Conservation (phyloP, 148 eudicot species). For the Chenopodium album region DNA sequence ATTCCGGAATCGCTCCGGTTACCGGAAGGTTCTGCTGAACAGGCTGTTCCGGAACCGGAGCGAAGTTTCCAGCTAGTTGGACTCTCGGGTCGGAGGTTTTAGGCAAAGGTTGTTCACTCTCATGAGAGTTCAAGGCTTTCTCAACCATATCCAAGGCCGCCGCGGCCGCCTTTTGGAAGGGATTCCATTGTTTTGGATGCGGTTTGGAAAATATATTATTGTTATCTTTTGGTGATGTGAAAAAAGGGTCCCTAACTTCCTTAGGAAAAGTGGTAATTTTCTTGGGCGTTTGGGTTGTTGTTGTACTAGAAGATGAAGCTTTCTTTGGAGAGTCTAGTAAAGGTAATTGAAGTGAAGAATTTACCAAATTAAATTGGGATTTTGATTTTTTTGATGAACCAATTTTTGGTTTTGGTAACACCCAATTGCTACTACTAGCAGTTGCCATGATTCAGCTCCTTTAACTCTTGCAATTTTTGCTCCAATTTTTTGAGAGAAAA, state of each 20-base stretch:
- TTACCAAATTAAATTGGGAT: background rate
- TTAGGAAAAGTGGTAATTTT: background rate
- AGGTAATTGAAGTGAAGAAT: conserved; percentile 23
- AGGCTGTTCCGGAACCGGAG: conserved; percentile 67
- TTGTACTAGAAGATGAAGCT: background rate
- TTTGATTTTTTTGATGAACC: background rate
- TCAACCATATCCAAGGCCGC: conserved; percentile 30
- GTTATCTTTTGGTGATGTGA: background rate
- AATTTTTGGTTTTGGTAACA: background rate
- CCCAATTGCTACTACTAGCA: conserved; percentile 15
- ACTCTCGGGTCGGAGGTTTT: conserved; percentile 59
- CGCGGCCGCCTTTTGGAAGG: conserved; percentile 46
- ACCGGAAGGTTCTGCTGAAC: conserved; percentile 41
- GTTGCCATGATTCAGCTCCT: background rate
- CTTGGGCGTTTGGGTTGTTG: background rate
- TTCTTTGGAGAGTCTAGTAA: conserved; percentile 27
- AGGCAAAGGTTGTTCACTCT: conserved; percentile 38
- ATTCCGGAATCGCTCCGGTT: conserved; percentile 47
- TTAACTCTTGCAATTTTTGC: background rate
- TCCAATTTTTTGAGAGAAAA: background rate
- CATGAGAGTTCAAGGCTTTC: conserved; percentile 42
- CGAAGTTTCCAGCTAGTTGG: conserved; percentile 65
- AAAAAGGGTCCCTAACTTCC: background rate
- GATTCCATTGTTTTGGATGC: conserved; percentile 33
- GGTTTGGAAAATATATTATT: background rate